These are phyloP conservation scores for Syzygium aromaticum DNA, from an alignment of 345 rosid species.

Conservation along the genomic window DNA sequence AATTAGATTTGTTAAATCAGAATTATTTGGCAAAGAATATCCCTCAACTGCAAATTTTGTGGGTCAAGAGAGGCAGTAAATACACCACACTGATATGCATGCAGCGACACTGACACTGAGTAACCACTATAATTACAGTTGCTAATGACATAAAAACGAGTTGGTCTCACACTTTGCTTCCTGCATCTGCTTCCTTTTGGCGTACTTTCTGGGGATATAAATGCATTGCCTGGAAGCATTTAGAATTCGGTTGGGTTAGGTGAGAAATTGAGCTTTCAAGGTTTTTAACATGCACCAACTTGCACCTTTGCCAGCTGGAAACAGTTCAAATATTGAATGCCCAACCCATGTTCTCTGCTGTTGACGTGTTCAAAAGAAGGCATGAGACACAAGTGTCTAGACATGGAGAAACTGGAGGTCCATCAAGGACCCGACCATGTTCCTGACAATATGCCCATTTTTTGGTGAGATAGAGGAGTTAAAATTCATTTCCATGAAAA, in stretches of 20 bases:
- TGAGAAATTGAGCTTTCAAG: not conserved
- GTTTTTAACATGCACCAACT: not conserved
- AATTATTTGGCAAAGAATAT: not conserved
- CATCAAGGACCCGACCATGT: not conserved
- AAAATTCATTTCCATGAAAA: not conserved
- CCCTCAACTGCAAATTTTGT: not conserved
- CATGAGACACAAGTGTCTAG: not conserved
- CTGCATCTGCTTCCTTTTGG: not conserved
- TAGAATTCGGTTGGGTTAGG: slow-evolving; percentile 15
- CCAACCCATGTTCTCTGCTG: not conserved
- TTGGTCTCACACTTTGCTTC: not conserved
- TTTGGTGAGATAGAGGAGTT: not conserved
- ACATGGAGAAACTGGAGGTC: not conserved
- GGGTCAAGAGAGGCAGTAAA: not conserved
- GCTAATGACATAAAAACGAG: not conserved
- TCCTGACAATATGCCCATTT: not conserved
- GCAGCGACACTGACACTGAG: not conserved
- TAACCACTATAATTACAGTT: not conserved
- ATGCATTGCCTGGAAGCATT: slow-evolving; percentile 14
- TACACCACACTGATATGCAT: not conserved
- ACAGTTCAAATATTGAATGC: not conserved
- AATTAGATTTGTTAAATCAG: not conserved
- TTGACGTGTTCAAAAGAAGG: not conserved
- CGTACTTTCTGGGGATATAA: not conserved
- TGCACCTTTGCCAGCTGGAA: not conserved